Base-by-base conservation (phyloP, 2,329 filamentous ascomycete species). In the Plenodomus tracheiphilus region DNA sequence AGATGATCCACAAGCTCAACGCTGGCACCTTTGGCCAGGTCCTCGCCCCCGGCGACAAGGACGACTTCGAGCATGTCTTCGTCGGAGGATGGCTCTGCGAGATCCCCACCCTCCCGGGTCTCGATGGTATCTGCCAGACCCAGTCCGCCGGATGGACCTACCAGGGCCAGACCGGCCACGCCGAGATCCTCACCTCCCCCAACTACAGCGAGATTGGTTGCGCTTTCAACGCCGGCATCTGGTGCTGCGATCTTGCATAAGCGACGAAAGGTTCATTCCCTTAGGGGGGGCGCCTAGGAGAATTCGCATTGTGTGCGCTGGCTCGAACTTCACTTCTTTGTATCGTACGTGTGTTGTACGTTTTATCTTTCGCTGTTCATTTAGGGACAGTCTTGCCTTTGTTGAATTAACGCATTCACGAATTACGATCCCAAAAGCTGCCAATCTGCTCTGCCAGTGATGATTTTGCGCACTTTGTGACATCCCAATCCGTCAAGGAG, bases 61-160 rank as follows among this genome's bases (percentile, higher is more conserved):
- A 58, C 15, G 53, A 62, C 30, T 70, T 70, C 56, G 47, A 61
- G 49, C 39, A 56, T 44, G 62, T 67, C 50, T 69, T 68, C 50
- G 61, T 69, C 16, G 68, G 68, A 21, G 67, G 64, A 43, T 70
- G 68, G 68, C 65, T 70, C 43, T 70, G 68, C 65, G 68, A 70
- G 58, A 56, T 59, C 17, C 58, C 68, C 44, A 46, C 45, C 30
- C 54, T 64, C 17, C 46, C 58, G 19, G 65, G 64, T 41, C 54
- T 69, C 28, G 51, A 61, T 41, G 59, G 56, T 34, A 48, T 62
- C 51, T 69, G 68, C 62, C 8, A 28, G 10, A 50, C 38, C 6
- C 25, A 46, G 38, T 64, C 65, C 25, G 11, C 61, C n/a, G 66
- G 65, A 52, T 70, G 65, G 64, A 34, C 40, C 8, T 64, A 69